phyloP scores from a whole-genome alignment of 1,139 yeast genomes.

The Sporopachydermia cereana region DNA sequence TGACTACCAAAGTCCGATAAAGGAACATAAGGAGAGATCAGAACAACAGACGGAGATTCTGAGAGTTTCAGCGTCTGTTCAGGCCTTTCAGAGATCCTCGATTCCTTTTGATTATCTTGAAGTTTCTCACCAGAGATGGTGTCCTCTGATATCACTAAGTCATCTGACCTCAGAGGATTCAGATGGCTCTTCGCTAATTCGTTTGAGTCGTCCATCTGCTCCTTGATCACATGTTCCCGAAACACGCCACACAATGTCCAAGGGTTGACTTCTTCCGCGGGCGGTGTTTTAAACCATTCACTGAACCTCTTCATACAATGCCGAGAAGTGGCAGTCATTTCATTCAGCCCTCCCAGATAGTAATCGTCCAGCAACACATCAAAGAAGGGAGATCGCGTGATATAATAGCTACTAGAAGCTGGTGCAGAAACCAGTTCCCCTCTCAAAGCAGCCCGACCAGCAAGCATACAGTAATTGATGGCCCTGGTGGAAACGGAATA shows the following conservation, averaged over 20 bases:
- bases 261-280: slow-evolving; percentile 19
- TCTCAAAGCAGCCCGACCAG: slow-evolving; percentile 38
- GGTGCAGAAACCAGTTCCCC: slow-evolving; percentile 29
- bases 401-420: slow-evolving; percentile 22
- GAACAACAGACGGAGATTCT: slow-evolving; percentile 14
- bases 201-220: neutral
- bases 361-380: slow-evolving; percentile 33
- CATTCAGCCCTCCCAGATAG: slow-evolving; percentile 40
- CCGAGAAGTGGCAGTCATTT: slow-evolving; percentile 29
- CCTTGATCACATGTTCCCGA: slow-evolving; percentile 2
- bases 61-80: no score
- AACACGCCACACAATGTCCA: slow-evolving; percentile 34
- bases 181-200: no score
- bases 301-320: slow-evolving; percentile 28
- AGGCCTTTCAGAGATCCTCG: no score
- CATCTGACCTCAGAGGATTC: no score
- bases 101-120: no score
- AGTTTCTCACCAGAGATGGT: no score
- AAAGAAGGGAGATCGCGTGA: slow-evolving; percentile 32
- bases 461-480: slow-evolving; percentile 33
- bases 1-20: slow-evolving; percentile 32
- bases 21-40: slow-evolving; percentile 14
- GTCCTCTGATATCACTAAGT: no score
- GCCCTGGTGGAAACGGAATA: slow-evolving; percentile 19
- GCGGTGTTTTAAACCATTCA: slow-evolving; percentile 29